Conservation (phyloP, 805 yeast species). For the Pichia cabralensis region DNA sequence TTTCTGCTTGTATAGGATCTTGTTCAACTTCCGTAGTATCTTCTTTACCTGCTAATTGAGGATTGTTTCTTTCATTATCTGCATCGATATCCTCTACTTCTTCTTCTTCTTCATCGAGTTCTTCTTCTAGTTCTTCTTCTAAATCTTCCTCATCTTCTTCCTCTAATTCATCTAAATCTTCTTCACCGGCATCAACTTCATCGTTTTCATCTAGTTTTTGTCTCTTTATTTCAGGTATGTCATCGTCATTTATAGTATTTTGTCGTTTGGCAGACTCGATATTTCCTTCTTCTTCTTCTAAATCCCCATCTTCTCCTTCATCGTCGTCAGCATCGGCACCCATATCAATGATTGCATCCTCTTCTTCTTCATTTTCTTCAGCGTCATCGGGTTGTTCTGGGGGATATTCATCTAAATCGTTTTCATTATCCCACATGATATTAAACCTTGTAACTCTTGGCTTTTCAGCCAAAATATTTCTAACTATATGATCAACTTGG, state of each 20-base stretch:
- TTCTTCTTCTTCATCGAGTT: slow-evolving; percentile 20
- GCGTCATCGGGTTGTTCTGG: slow-evolving; percentile 55
- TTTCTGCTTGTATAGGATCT: no score
- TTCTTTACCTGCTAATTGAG: neutral
- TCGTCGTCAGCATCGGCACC: slow-evolving; percentile 12
- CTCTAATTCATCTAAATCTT: slow-evolving; percentile 32
- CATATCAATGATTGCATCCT: slow-evolving; percentile 18
- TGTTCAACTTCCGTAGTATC: slow-evolving; percentile 2
- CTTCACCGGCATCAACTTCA: slow-evolving; percentile 35
- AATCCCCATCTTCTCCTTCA: slow-evolving; percentile 14
- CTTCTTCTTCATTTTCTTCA: slow-evolving; percentile 34
- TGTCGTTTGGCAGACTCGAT: slow-evolving; percentile 32
- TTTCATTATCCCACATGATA: slow-evolving; percentile 84
- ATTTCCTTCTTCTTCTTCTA: slow-evolving; percentile 30
- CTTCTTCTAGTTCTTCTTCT: slow-evolving; percentile 24
- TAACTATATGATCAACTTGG: slow-evolving; percentile 85
- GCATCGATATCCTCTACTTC: slow-evolving; percentile 4
- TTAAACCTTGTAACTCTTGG: slow-evolving; percentile 96
- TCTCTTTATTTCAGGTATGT: slow-evolving; percentile 25
- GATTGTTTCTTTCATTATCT: neutral
- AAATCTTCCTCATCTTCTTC: slow-evolving; percentile 26
- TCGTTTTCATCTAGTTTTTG: slow-evolving; percentile 18
- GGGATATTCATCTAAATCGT: slow-evolving; percentile 56
- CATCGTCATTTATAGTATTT: slow-evolving; percentile 32
- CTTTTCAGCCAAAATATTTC: slow-evolving; percentile 92